These are phyloP conservation scores for Pythium periplocum DNA, from an alignment of 352 stramenopile genomes.

Conservation along the genomic window DNA sequence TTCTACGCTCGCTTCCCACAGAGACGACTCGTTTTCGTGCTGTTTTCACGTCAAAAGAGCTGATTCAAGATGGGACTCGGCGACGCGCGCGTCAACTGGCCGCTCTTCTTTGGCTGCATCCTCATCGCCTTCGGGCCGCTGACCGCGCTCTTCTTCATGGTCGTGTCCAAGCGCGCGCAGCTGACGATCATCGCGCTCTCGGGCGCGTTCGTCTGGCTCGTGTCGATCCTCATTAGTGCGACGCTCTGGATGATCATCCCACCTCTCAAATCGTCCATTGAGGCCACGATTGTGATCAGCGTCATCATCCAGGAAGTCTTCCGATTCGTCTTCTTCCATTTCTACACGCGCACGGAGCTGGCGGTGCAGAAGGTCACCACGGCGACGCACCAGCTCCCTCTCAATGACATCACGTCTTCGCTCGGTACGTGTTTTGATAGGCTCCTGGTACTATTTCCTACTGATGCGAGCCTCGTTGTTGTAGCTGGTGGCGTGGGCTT, in stretches of 20 bases:
- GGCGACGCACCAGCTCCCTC: constrained; percentile 66
- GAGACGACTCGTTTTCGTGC: too few species aligned
- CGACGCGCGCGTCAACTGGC: constrained; percentile 75
- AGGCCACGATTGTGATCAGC: constrained; percentile 63
- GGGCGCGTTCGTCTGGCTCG: constrained; percentile 77
- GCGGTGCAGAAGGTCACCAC: constrained; percentile 76
- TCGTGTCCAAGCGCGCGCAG: constrained; percentile 76
- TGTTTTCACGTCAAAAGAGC: too few species aligned
- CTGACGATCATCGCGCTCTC: constrained; percentile 79
- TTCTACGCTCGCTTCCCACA: not conserved
- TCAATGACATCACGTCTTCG: constrained; percentile 82
- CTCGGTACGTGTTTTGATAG: constrained; percentile 28
- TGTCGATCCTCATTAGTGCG: constrained; percentile 71
- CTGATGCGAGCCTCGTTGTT: constrained; percentile 1
- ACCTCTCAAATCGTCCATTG: constrained; percentile 62
- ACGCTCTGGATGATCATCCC: constrained; percentile 75
- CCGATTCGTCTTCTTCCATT: constrained; percentile 62
- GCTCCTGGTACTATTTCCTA: not conserved
- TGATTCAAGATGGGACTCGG: constrained; percentile 47
- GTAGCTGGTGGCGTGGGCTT: constrained; percentile 77
- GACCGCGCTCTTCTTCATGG: constrained; percentile 70
- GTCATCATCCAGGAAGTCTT: constrained; percentile 72
- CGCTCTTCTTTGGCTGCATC: constrained; percentile 81
- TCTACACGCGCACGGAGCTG: constrained; percentile 71
- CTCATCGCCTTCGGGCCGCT: constrained; percentile 73